Evolutionary conservation across 1,139 yeast species (phyloP).

Genomic region (Casaregolazyma suthepensis): DNA sequence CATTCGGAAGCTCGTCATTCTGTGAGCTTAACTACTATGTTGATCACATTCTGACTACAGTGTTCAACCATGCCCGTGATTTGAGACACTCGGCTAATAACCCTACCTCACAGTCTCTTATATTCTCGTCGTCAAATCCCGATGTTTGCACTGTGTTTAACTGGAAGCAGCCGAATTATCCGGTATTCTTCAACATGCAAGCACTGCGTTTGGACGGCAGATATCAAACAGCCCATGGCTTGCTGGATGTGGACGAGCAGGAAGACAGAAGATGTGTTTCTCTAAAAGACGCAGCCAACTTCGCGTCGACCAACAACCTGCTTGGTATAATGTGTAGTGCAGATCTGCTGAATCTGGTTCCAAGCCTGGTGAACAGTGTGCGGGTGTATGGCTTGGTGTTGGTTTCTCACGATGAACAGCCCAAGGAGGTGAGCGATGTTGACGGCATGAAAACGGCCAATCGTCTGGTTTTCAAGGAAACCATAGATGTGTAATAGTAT

Average conservation of each 20-base stretch:
- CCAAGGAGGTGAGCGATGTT: slow-evolving; percentile 40
- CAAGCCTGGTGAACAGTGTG: slow-evolving; percentile 67
- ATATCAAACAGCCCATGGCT: slow-evolving; percentile 33
- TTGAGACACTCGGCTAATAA: slow-evolving; percentile 22
- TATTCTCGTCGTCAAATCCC: slow-evolving; percentile 82
- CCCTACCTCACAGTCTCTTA: slow-evolving; percentile 47
- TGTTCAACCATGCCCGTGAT: slow-evolving; percentile 65
- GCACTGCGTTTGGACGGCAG: slow-evolving; percentile 22
- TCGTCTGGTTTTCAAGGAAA: slow-evolving; percentile 63
- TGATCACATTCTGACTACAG: slow-evolving; percentile 62
- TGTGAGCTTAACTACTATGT: slow-evolving; percentile 62
- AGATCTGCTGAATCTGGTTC: slow-evolving; percentile 64
- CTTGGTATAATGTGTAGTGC: slow-evolving; percentile 78
- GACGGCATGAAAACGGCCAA: slow-evolving; percentile 70
- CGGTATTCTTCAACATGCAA: slow-evolving; percentile 79
- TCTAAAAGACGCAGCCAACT: slow-evolving; percentile 57
- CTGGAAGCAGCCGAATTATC: slow-evolving; percentile 98
- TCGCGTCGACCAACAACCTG: slow-evolving; percentile 75
- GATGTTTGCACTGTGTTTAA: slow-evolving; percentile 84
- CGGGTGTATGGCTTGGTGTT: slow-evolving; percentile 76
- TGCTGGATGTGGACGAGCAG: slow-evolving; percentile 20
- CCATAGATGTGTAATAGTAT: slow-evolving; percentile 50
- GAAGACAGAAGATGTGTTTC: slow-evolving; percentile 45
- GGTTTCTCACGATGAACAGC: slow-evolving; percentile 47
- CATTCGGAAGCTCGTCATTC: slow-evolving; percentile 36